Percentiles rank a stretch among this genome's conserved stretches.
Evolutionary conservation across 129 eudicot genomes (phyloP).

Genomic region (Arctium lappa): DNA sequence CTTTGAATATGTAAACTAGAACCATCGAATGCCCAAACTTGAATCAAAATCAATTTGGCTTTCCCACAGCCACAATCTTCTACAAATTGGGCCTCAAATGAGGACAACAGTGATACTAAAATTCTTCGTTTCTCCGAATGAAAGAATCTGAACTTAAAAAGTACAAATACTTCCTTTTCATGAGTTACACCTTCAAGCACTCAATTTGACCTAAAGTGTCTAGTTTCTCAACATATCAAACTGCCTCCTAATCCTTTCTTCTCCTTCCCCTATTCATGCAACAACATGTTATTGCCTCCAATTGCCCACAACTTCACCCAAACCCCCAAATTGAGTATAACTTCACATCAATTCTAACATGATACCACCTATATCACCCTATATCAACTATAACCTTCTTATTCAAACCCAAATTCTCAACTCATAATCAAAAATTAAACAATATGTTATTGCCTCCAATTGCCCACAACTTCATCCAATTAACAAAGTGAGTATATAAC

Average conservation of each 20-base stretch:
- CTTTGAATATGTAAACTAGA: neutral
- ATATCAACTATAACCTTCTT: neutral
- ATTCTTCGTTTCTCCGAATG: neutral
- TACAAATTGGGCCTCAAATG: neutral
- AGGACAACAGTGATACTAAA: neutral
- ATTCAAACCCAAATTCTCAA: conserved; percentile 5
- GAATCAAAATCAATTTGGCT: neutral
- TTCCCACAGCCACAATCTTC: conserved; percentile 8
- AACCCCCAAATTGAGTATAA: neutral
- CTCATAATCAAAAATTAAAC: neutral
- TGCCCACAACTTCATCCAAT: conserved; percentile 1
- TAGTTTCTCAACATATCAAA: conserved; percentile 5
- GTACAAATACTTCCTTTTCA: neutral
- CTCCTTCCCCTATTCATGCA: neutral
- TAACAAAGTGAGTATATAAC: neutral
- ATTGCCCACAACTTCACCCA: conserved; percentile 4
- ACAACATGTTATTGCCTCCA: conserved; percentile 3
- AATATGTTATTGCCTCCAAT: conserved; percentile 5
- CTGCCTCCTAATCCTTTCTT: neutral
- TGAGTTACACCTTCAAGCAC: conserved; percentile 5
- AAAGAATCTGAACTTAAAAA: neutral
- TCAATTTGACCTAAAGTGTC: neutral
- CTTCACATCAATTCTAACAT: neutral
- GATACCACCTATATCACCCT: neutral
- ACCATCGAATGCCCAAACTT: neutral